Conservation (phyloP, 768 basidiomycete species). For the Trametes villosa region DNA sequence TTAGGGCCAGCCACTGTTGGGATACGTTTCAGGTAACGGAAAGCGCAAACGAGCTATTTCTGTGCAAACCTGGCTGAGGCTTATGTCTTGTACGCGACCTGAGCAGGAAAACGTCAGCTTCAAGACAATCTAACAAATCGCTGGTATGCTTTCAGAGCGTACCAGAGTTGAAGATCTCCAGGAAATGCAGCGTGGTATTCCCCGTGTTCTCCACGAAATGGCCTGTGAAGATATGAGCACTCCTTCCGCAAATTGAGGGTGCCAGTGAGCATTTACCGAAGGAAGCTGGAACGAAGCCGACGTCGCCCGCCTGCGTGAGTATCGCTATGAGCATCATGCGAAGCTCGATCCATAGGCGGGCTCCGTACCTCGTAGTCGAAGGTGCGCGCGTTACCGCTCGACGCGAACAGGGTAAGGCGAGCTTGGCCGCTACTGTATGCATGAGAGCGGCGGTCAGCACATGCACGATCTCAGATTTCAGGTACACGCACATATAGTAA, state of each 20-base stretch:
- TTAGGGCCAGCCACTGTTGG: slow-evolving; percentile 60
- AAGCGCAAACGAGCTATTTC: not conserved
- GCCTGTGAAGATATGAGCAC: slow-evolving; percentile 11
- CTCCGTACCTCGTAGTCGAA: slow-evolving; percentile 47
- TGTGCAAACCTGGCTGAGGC: slow-evolving; percentile 43
- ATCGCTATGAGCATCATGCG: not conserved
- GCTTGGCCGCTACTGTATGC: slow-evolving; percentile 42
- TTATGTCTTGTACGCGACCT: slow-evolving; percentile 58
- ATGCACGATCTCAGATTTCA: not conserved
- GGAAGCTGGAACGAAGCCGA: slow-evolving; percentile 27
- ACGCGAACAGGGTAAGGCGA: slow-evolving; percentile 48
- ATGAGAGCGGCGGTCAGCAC: not conserved
- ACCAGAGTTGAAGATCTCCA: slow-evolving; percentile 57
- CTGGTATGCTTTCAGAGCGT: not conserved
- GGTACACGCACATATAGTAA: slow-evolving; percentile 53
- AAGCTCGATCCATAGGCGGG: not conserved
- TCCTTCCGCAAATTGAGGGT: not conserved
- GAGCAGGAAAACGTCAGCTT: not conserved
- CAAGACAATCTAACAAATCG: not conserved
- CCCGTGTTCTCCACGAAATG: slow-evolving; percentile 74
- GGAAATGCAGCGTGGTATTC: slow-evolving; percentile 56
- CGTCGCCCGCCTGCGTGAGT: slow-evolving; percentile 27
- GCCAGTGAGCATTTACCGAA: slow-evolving; percentile 34
- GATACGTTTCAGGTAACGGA: not conserved
- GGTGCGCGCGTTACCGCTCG: slow-evolving; percentile 45